Percentiles rank a stretch among this genome's conserved stretches.
Evolutionary conservation across 495 filamentous ascomycete genomes (phyloP).

Genomic region (Rhizodiscina lignyota): DNA sequence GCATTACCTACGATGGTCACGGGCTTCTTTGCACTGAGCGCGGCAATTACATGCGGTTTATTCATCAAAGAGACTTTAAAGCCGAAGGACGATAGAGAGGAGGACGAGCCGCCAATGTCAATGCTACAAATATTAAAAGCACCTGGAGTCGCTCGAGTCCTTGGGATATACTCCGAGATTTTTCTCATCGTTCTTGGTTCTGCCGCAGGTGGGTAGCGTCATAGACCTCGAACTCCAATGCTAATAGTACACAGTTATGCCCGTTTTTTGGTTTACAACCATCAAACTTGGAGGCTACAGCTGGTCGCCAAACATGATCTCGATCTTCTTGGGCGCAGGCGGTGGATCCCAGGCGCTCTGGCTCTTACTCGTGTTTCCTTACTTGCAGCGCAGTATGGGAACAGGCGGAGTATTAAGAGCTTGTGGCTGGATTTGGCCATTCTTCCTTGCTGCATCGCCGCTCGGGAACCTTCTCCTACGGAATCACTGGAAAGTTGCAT

Average conservation of each 20-base stretch:
- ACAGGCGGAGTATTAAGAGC: slow-evolving; percentile 40
- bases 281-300: slow-evolving; percentile 39
- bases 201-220: too few species aligned
- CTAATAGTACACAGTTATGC: too few species aligned
- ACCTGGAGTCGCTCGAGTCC: slow-evolving; percentile 42
- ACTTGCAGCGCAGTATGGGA: slow-evolving; percentile 36
- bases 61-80: slow-evolving; percentile 36
- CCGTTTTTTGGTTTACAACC: slow-evolving; percentile 45
- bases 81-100: slow-evolving; percentile 14
- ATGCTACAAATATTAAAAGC: slow-evolving; percentile 36
- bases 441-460: slow-evolving; percentile 36
- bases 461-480: slow-evolving; percentile 36
- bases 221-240: too few species aligned
- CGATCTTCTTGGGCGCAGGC: slow-evolving; percentile 37
- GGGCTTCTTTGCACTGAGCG: slow-evolving; percentile 30
- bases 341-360: slow-evolving; percentile 46
- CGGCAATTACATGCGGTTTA: slow-evolving; percentile 29
- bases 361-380: slow-evolving; percentile 47
- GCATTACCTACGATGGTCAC: slow-evolving; percentile 40
- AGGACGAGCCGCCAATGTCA: too few species aligned
- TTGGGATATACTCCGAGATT: slow-evolving; percentile 41
- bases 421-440: slow-evolving; percentile 37
- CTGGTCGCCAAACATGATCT: slow-evolving; percentile 40
- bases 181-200: slow-evolving; percentile 47
- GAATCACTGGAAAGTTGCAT: slow-evolving; percentile 20